Evolutionary conservation across 2,329 filamentous ascomycete genomes (phyloP).

Genomic region (Didymella keratinophila): DNA sequence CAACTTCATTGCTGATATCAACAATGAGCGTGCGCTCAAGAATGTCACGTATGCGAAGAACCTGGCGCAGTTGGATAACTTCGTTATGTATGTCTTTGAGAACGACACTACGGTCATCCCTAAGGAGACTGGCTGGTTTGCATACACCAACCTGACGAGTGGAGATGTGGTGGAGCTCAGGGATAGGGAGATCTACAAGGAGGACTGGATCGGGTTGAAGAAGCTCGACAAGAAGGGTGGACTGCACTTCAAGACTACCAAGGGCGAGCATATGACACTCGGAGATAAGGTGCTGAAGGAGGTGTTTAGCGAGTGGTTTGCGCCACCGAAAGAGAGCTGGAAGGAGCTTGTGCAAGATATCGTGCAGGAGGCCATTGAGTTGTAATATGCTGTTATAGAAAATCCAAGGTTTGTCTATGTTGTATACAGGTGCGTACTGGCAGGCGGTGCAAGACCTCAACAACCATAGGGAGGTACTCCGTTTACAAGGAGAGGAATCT

Average conservation of each 20-base stretch:
- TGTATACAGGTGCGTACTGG: neutral
- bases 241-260: conserved; percentile 74
- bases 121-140: conserved; percentile 91
- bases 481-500: neutral
- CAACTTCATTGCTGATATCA: conserved; percentile 93
- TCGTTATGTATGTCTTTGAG: conserved; percentile 90
- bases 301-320: conserved; percentile 73
- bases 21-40: conserved; percentile 84
- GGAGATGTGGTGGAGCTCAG: conserved; percentile 70
- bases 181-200: conserved; percentile 76
- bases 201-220: conserved; percentile 93
- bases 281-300: conserved; percentile 69
- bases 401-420: neutral
- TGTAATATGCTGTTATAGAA: conserved; percentile 23
- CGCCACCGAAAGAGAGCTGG: conserved; percentile 46
- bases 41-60: conserved; percentile 77
- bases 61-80: conserved; percentile 72
- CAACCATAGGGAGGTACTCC: too few species aligned
- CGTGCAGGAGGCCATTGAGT: conserved; percentile 36
- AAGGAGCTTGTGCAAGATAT: conserved; percentile 9
- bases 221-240: conserved; percentile 79
- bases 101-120: conserved; percentile 87
- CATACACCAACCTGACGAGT: conserved; percentile 72
- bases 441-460: neutral
- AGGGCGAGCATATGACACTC: conserved; percentile 86